phyloP scores from a whole-genome alignment of 2,329 filamentous ascomycete genomes.

The Hypoxylon sp. region DNA sequence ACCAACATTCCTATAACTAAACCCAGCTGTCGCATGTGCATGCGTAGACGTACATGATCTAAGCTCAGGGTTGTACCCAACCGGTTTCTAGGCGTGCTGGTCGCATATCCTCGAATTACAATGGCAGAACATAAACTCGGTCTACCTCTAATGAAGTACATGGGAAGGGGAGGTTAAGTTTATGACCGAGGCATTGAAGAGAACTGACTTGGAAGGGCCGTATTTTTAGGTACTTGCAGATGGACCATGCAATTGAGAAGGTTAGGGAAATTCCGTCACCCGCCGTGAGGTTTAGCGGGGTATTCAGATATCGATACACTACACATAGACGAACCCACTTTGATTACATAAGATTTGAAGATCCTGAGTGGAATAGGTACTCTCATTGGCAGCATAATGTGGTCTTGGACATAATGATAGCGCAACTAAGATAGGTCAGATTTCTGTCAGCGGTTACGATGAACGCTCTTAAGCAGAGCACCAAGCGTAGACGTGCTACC shows the following conservation, averaged over 20 bases:
- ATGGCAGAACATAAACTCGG: constrained; percentile 35
- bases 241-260: constrained; percentile 12
- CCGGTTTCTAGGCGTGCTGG: constrained; percentile 48
- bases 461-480: constrained; percentile 36
- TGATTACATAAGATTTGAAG: not conserved
- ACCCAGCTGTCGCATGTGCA: not conserved
- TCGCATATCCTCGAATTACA: constrained; percentile 54
- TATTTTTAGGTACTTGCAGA: too few species aligned
- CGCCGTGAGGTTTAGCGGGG: constrained; percentile 3
- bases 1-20: not conserved
- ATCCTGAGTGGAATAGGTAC: not conserved
- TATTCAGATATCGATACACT: constrained; percentile 1
- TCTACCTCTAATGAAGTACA: constrained; percentile 41
- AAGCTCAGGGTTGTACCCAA: constrained; percentile 63
- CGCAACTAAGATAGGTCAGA: not conserved
- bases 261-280: not conserved
- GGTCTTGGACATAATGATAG: constrained; percentile 18
- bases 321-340: not conserved
- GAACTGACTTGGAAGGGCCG: constrained; percentile 1
- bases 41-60: constrained; percentile 62
- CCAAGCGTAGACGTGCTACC: constrained; percentile 47
- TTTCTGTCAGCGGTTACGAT: constrained; percentile 22
- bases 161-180: constrained; percentile 17
- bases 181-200: constrained; percentile 30
- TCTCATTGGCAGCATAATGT: not conserved